These are phyloP conservation scores for Mycena sp. DNA, from an alignment of 1,284 basidiomycete genomes.

Conservation along the genomic window DNA sequence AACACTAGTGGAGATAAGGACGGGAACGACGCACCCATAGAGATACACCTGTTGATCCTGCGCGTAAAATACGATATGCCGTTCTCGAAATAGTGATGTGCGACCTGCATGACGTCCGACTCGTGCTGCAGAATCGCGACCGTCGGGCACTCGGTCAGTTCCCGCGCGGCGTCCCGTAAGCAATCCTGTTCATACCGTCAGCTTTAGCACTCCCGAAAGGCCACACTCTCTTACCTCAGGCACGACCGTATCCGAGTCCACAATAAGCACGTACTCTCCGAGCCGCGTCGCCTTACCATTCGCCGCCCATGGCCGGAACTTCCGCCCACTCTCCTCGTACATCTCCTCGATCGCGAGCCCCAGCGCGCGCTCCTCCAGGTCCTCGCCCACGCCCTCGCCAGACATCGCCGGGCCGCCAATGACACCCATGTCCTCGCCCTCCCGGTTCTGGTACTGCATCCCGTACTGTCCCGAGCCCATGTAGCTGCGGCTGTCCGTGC, in stretches of 20 bases:
- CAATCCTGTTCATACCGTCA: conserved; percentile 61
- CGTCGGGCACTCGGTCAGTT: conserved; percentile 76
- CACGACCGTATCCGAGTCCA: conserved; percentile 86
- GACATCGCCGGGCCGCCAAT: conserved; percentile 28
- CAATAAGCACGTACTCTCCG: conserved; percentile 65
- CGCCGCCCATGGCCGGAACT: conserved; percentile 71
- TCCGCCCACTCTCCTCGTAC: conserved; percentile 60
- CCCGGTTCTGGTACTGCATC: conserved; percentile 50
- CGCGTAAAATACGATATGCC: conserved; percentile 85
- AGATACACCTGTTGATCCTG: conserved; percentile 64
- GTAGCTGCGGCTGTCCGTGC: conserved; percentile 20
- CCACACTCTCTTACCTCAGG: conserved; percentile 57
- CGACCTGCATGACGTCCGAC: conserved; percentile 84
- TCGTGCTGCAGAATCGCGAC: conserved; percentile 87
- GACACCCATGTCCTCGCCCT: conserved; percentile 45
- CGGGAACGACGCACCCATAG: conserved; percentile 52
- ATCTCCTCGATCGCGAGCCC: conserved; percentile 70
- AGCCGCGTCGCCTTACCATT: conserved; percentile 67
- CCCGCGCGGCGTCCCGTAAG: conserved; percentile 83
- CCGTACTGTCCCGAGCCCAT: conserved; percentile 37
- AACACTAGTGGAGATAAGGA: neutral
- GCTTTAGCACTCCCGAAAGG: conserved; percentile 6
- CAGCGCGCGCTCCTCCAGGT: conserved; percentile 52
- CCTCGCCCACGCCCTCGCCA: conserved; percentile 18
- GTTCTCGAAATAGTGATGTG: conserved; percentile 87